Evolutionary conservation across 352 stramenopile genomes (phyloP).

Genomic region (Phytophthora constricta): DNA sequence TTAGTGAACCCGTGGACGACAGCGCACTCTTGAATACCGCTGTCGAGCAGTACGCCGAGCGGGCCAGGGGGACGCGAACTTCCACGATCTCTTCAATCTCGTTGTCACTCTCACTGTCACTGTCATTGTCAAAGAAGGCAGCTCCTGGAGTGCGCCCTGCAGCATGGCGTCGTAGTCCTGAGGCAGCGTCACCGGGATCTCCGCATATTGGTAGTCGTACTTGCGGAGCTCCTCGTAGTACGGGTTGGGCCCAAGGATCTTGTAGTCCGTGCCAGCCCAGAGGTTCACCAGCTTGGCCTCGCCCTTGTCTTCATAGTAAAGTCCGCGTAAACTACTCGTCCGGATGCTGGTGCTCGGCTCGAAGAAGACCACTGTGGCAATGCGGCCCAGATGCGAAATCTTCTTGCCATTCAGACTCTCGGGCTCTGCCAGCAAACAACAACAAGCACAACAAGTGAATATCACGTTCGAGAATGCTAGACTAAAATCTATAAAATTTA

Average conservation of each 20-base stretch:
- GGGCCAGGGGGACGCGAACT: constrained; percentile 75
- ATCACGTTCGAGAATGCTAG: not conserved
- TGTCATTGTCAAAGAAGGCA: constrained; percentile 85
- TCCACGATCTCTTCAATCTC: constrained; percentile 83
- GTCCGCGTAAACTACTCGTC: constrained; percentile 72
- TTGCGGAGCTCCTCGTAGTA: constrained; percentile 78
- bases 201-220: constrained; percentile 74
- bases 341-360: constrained; percentile 79
- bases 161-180: constrained; percentile 68
- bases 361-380: constrained; percentile 84
- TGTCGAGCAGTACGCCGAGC: constrained; percentile 78
- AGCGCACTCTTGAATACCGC: constrained; percentile 77
- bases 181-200: constrained; percentile 53
- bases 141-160: constrained; percentile 73
- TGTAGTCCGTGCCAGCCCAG: constrained; percentile 85
- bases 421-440: constrained; percentile 48
- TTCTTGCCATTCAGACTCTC: constrained; percentile 81
- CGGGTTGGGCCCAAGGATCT: constrained; percentile 76
- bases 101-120: constrained; percentile 79
- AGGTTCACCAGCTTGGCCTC: constrained; percentile 84
- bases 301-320: constrained; percentile 81
- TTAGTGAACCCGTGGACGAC: constrained; percentile 86
- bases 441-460: not conserved
- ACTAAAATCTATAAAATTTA: not conserved
- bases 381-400: constrained; percentile 71